Conservation (phyloP, 441 rosid species). For the Hura crepitans region DNA sequence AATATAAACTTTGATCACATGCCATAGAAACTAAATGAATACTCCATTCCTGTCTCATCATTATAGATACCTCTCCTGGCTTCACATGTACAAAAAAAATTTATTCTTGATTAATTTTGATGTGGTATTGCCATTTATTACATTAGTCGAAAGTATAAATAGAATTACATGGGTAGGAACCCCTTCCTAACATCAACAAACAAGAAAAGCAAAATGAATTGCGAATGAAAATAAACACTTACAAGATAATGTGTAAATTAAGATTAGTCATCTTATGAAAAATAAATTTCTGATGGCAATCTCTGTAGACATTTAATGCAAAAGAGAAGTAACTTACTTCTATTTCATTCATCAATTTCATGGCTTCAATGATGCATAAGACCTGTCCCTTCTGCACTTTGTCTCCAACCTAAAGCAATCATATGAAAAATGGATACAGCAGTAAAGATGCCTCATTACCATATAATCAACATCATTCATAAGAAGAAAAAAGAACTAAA, state of each 20-base stretch:
- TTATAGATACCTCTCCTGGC: not conserved
- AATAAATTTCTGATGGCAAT: not conserved
- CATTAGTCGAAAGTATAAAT: not conserved
- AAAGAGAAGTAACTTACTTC: slow-evolving; percentile 48
- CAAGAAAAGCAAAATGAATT: not conserved
- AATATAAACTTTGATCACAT: not conserved
- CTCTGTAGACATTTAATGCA: not conserved
- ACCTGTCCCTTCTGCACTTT: slow-evolving; percentile 90
- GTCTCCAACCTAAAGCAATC: slow-evolving; percentile 63
- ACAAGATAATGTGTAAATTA: not conserved
- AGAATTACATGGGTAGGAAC: not conserved
- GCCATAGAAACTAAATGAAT: not conserved
- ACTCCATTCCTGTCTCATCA: not conserved
- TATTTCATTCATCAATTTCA: slow-evolving; percentile 90
- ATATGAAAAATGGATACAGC: slow-evolving; percentile 4
- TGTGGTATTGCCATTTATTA: not conserved
- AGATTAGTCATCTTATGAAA: not conserved
- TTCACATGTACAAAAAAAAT: not conserved
- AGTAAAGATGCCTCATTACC: not conserved
- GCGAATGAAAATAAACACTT: not conserved
- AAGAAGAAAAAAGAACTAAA: slow-evolving; percentile 7
- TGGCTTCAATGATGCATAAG: slow-evolving; percentile 81
- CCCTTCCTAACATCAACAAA: not conserved
- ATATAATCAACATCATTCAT: slow-evolving; percentile 3
- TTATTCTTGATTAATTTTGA: not conserved